These are phyloP conservation scores for Pichia sporocuriosa DNA, from an alignment of 805 yeast genomes.

Conservation along the genomic window DNA sequence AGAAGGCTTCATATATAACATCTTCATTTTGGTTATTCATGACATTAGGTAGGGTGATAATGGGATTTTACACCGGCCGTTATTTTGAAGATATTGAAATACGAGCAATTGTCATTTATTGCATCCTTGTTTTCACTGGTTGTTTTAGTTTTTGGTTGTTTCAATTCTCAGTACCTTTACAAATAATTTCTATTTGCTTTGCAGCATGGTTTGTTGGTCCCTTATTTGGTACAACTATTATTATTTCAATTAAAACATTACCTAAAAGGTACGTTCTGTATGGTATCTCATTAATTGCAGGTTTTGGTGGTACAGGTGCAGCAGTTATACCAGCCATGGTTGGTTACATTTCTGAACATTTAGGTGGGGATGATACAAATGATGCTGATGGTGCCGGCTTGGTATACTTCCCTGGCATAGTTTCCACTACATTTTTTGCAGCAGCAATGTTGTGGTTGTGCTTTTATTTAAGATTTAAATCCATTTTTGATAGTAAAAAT, in stretches of 20 bases:
- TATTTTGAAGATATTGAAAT: slow-evolving; percentile 34
- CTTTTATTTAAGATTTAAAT: slow-evolving; percentile 20
- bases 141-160: slow-evolving; percentile 31
- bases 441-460: slow-evolving; percentile 24
- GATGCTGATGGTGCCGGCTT: slow-evolving; percentile 28
- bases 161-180: slow-evolving; percentile 17
- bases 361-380: too few species aligned
- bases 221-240: slow-evolving; percentile 60
- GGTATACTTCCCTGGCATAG: slow-evolving; percentile 26
- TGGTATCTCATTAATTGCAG: slow-evolving; percentile 70
- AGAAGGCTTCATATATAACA: slow-evolving; percentile 39
- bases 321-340: slow-evolving; percentile 63
- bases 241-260: slow-evolving; percentile 53
- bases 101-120: slow-evolving; percentile 37
- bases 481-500: slow-evolving; percentile 13
- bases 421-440: slow-evolving; percentile 18
- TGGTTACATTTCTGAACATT: slow-evolving; percentile 39
- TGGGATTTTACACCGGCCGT: slow-evolving; percentile 44
- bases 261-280: slow-evolving; percentile 55
- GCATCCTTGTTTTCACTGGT: slow-evolving; percentile 29
- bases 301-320: slow-evolving; percentile 80
- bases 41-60: slow-evolving; percentile 40
- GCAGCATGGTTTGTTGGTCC: slow-evolving; percentile 51
- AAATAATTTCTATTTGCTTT: slow-evolving; percentile 32
- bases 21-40: slow-evolving; percentile 46